Evolutionary conservation across 768 basidiomycete genomes (phyloP).

Genomic region (Kwoniella sp.): DNA sequence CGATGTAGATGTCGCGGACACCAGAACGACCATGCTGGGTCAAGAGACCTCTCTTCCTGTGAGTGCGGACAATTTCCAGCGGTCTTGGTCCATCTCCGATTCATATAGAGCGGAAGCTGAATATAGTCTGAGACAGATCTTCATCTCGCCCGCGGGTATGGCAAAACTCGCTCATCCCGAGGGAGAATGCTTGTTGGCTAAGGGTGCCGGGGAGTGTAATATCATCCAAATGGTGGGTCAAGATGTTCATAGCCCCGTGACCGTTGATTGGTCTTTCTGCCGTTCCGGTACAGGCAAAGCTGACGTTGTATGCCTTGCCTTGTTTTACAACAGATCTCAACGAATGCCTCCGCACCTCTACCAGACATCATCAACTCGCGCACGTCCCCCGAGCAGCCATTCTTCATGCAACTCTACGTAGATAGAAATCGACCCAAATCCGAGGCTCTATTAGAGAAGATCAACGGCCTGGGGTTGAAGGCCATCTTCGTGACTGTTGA

Average conservation of each 20-base stretch:
- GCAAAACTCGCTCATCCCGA: slow-evolving; percentile 57
- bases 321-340: slow-evolving; percentile 49
- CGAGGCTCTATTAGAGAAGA: slow-evolving; percentile 49
- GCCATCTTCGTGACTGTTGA: slow-evolving; percentile 56
- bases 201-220: slow-evolving; percentile 47
- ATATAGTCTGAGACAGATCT: slow-evolving; percentile 44
- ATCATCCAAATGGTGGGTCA: slow-evolving; percentile 50
- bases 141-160: slow-evolving; percentile 58
- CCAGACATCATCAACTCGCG: slow-evolving; percentile 47
- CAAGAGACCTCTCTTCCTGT: slow-evolving; percentile 50
- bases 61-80: slow-evolving; percentile 6
- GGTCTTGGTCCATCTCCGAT: background rate
- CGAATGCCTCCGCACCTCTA: slow-evolving; percentile 56
- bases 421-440: slow-evolving; percentile 52
- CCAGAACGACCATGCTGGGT: slow-evolving; percentile 53
- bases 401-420: slow-evolving; percentile 58
- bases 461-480: slow-evolving; percentile 52
- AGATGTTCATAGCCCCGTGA: background rate
- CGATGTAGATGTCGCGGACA: slow-evolving; percentile 54
- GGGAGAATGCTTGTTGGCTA: slow-evolving; percentile 54
- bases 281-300: background rate
- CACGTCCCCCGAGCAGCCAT: slow-evolving; percentile 38
- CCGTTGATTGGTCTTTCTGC: background rate
- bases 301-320: background rate
- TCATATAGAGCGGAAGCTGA: slow-evolving; percentile 1